A percentile compares a stretch with the other conserved stretches of the same genome.
Conservation (phyloP, 192 early-diverging fungal species). For the Backusella tuberculispora region DNA sequence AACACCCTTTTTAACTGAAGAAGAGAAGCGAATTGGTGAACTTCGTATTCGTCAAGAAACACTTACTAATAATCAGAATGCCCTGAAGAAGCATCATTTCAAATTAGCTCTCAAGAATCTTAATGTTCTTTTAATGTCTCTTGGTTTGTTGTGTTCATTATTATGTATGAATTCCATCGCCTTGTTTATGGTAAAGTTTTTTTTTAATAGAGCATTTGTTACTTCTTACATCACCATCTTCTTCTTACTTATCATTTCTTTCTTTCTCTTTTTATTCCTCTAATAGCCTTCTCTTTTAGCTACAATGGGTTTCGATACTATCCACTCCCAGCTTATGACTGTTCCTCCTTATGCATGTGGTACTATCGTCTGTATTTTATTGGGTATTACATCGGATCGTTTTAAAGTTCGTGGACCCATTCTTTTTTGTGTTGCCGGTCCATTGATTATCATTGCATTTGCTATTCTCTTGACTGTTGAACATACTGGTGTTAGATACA, state of each 20-base stretch:
- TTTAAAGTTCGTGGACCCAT: constrained; percentile 20
- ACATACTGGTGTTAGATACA: not conserved
- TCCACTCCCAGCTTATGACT: constrained; percentile 48
- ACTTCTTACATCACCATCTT: too few species aligned
- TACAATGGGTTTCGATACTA: constrained; percentile 54
- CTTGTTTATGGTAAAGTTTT: constrained; percentile 23
- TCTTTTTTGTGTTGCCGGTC: constrained; percentile 12
- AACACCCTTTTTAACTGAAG: constrained; percentile 36
- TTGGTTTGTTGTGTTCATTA: constrained; percentile 17
- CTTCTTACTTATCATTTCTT: not conserved
- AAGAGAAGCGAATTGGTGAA: constrained; percentile 44
- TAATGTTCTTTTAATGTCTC: constrained; percentile 20
- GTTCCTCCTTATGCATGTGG: constrained; percentile 47
- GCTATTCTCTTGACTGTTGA: constrained; percentile 12
- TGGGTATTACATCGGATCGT: constrained; percentile 13
- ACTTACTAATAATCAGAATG: constrained; percentile 38
- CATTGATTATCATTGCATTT: constrained; percentile 14
- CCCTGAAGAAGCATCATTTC: constrained; percentile 47
- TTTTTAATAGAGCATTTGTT: not conserved
- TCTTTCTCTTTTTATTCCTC: not conserved
- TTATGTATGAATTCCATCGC: constrained; percentile 24
- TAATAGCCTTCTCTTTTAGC: constrained; percentile 53
- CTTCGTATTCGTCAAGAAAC: constrained; percentile 44
- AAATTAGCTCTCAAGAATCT: not conserved
- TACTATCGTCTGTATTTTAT: constrained; percentile 19